phyloP scores from a whole-genome alignment of 768 basidiomycete genomes.

The Galerina sulciceps region DNA sequence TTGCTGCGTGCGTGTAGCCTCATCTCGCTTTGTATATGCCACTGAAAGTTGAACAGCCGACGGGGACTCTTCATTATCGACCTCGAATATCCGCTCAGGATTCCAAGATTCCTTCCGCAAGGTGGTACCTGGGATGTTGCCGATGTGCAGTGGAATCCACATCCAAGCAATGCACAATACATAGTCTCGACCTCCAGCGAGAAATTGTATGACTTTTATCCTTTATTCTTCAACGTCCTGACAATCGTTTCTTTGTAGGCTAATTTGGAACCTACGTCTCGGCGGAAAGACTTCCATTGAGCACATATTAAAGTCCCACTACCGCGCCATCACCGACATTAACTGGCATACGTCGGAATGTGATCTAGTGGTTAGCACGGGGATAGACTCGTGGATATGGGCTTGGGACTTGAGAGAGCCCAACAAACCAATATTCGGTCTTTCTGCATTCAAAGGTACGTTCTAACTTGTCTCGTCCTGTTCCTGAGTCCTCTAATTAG shows the following conservation, averaged over 20 bases:
- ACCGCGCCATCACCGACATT: conserved; percentile 95
- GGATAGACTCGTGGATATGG: conserved; percentile 94
- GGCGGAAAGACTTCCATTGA: conserved; percentile 80
- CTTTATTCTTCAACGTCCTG: not conserved
- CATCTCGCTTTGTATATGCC: not conserved
- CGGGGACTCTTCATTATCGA: conserved; percentile 96
- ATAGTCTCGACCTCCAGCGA: conserved; percentile 89
- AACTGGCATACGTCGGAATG: conserved; percentile 94
- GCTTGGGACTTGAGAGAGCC: conserved; percentile 86
- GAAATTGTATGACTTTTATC: conserved; percentile 65
- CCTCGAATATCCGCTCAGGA: conserved; percentile 81
- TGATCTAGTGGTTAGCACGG: conserved; percentile 85
- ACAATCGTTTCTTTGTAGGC: conserved; percentile 37
- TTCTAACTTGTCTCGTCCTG: not conserved
- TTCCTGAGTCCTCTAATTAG: not conserved
- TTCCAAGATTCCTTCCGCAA: conserved; percentile 94
- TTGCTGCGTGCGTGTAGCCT: conserved; percentile 71
- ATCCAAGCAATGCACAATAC: conserved; percentile 73
- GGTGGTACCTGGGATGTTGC: conserved; percentile 97
- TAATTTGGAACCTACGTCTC: conserved; percentile 93
- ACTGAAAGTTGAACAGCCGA: conserved; percentile 46
- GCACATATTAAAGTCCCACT: conserved; percentile 86
- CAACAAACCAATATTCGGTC: conserved; percentile 76
- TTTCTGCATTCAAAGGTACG: conserved; percentile 51
- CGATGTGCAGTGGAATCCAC: conserved; percentile 93